Evolutionary conservation across 1,284 basidiomycete species (phyloP).

Genomic region (Ustilago tritici): DNA sequence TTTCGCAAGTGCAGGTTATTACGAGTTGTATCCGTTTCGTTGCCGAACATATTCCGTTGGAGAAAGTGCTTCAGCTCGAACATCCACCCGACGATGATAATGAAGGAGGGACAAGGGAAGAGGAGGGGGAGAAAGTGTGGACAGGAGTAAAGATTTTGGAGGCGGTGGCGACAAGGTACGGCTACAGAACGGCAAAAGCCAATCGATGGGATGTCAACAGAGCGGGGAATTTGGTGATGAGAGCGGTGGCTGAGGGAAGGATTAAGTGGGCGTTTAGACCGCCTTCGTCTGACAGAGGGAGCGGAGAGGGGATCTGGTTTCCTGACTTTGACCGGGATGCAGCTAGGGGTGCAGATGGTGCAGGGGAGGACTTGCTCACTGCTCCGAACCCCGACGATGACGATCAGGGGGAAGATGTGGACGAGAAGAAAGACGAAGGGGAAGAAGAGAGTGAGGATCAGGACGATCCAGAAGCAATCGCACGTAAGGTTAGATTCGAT

Average conservation of each 20-base stretch:
- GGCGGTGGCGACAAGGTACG: conserved; percentile 80
- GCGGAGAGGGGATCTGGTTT: conserved; percentile 45
- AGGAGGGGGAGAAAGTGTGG: conserved; percentile 72
- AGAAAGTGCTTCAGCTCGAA: conserved; percentile 76
- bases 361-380: conserved; percentile 28
- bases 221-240: conserved; percentile 81
- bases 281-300: conserved; percentile 8
- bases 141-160: conserved; percentile 84
- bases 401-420: conserved; percentile 28
- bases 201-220: conserved; percentile 87
- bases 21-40: conserved; percentile 80
- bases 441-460: not conserved
- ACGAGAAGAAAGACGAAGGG: conserved; percentile 19
- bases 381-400: conserved; percentile 39
- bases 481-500: conserved; percentile 35
- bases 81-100: conserved; percentile 57
- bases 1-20: conserved; percentile 81
- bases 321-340: not conserved
- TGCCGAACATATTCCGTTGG: conserved; percentile 80
- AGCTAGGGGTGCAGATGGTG: not conserved
- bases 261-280: conserved; percentile 81
- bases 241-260: conserved; percentile 79
- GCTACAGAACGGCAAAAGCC: conserved; percentile 83
- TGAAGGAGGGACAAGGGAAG: conserved; percentile 47
- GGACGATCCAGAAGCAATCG: conserved; percentile 23